A percentile compares a stretch with the other conserved stretches of the same genome.
These are phyloP conservation scores for Simplicillium aogashimaense DNA, from an alignment of 2,329 filamentous ascomycete species.

Conservation along the genomic window DNA sequence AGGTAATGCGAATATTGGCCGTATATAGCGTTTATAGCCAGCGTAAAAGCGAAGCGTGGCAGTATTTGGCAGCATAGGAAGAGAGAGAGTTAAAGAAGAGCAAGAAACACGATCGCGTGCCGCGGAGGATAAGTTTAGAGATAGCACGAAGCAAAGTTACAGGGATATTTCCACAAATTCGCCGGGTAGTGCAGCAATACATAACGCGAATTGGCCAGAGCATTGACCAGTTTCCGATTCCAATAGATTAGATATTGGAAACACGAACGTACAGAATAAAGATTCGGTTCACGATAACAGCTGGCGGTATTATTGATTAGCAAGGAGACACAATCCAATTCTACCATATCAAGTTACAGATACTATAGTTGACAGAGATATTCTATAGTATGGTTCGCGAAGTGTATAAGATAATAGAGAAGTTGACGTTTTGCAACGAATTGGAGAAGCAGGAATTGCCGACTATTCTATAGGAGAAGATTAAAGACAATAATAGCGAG, in stretches of 20 bases:
- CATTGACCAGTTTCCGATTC: slow-evolving; percentile 1
- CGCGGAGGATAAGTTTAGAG: too few species aligned
- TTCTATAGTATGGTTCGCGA: not conserved
- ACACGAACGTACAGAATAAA: slow-evolving; percentile 4
- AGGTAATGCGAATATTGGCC: too few species aligned
- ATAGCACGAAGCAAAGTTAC: too few species aligned
- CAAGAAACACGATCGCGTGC: too few species aligned
- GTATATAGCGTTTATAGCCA: too few species aligned
- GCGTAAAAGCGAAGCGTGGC: too few species aligned
- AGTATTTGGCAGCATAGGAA: too few species aligned
- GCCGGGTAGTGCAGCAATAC: slow-evolving; percentile 6
- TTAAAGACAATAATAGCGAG: slow-evolving; percentile 5
- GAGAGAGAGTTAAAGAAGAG: too few species aligned
- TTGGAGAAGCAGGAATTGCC: not conserved
- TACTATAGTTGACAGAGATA: slow-evolving; percentile 1
- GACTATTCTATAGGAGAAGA: slow-evolving; percentile 1
- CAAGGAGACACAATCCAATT: slow-evolving; percentile 1
- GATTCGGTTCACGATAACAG: slow-evolving; percentile 7
- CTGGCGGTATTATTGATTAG: slow-evolving; percentile 4
- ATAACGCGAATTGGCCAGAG: slow-evolving; percentile 5
- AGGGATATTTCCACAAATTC: slow-evolving; percentile 5
- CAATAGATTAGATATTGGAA: slow-evolving; percentile 11
- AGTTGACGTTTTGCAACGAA: not conserved
- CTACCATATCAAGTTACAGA: slow-evolving; percentile 2
- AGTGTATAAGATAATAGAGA: not conserved